These are phyloP conservation scores for Cytospora schulzeri DNA, from an alignment of 2,329 filamentous ascomycete species.

Conservation along the genomic window DNA sequence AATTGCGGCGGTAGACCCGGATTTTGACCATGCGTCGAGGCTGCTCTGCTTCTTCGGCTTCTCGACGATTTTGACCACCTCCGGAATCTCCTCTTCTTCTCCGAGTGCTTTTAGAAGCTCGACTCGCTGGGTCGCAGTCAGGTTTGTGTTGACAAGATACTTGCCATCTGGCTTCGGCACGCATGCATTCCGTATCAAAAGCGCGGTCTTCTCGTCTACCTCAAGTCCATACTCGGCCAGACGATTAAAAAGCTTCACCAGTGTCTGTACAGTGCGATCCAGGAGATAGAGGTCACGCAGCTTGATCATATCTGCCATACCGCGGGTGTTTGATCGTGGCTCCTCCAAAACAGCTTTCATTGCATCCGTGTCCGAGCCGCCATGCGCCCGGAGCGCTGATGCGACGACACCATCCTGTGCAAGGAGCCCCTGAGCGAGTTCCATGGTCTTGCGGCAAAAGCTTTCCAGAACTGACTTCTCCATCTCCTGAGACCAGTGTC, in stretches of 20 bases:
- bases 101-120: constrained; percentile 70
- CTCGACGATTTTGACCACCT: constrained; percentile 51
- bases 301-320: constrained; percentile 85
- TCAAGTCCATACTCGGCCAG: constrained; percentile 77
- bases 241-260: constrained; percentile 80
- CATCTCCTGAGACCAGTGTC: constrained; percentile 76
- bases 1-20: constrained; percentile 37
- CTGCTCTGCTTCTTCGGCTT: constrained; percentile 58
- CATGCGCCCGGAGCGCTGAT: constrained; percentile 57
- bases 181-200: constrained; percentile 68
- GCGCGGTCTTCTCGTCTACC: constrained; percentile 61
- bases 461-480: constrained; percentile 82
- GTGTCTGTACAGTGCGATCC: constrained; percentile 76
- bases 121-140: constrained; percentile 80
- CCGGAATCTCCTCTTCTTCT: constrained; percentile 57
- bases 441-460: constrained; percentile 93
- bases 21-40: constrained; percentile 65
- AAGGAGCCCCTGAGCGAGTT: constrained; percentile 84
- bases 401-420: constrained; percentile 83
- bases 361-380: constrained; percentile 40
- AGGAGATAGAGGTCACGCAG: constrained; percentile 87
- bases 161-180: constrained; percentile 59
- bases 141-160: constrained; percentile 71
- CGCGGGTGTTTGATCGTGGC: constrained; percentile 64
- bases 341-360: constrained; percentile 60